Percentiles rank a stretch among this genome's conserved stretches.
Evolutionary conservation across 805 yeast species (phyloP).

Genomic region (Kluyveromyces starmeri): DNA sequence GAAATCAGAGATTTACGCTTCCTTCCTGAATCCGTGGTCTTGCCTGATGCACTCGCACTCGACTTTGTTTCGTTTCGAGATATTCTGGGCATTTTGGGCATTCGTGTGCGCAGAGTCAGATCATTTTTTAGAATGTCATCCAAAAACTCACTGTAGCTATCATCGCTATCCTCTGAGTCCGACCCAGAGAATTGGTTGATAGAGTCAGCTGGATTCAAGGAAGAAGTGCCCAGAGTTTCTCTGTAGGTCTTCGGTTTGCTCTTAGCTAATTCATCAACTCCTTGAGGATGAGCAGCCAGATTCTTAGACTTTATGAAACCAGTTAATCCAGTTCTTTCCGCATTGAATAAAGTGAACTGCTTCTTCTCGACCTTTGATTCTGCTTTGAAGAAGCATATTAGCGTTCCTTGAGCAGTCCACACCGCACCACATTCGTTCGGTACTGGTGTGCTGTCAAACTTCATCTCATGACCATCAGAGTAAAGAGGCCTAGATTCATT

Average conservation of each 20-base stretch:
- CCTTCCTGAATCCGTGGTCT: constrained; percentile 19
- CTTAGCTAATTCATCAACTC: constrained; percentile 10
- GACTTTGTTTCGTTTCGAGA: constrained; percentile 21
- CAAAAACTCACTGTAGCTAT: constrained; percentile 60
- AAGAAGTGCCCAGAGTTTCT: constrained; percentile 19
- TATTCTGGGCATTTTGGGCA: constrained; percentile 38
- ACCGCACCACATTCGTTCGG: constrained; percentile 92
- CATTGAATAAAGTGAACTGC: constrained; percentile 26
- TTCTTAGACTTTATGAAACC: constrained; percentile 18
- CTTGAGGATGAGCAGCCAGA: constrained; percentile 5
- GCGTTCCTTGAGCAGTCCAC: constrained; percentile 72
- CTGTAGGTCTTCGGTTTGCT: constrained; percentile 28
- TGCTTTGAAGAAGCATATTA: constrained; percentile 75
- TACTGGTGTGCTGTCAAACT: constrained; percentile 74
- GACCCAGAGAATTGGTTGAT: constrained; percentile 16
- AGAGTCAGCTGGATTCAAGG: constrained; percentile 6
- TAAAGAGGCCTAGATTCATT: constrained; percentile 5
- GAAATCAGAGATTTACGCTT: constrained; percentile 47
- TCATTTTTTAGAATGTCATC: constrained; percentile 56
- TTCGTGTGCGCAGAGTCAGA: constrained; percentile 36
- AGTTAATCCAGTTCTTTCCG: constrained; percentile 18
- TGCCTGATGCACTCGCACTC: constrained; percentile 17
- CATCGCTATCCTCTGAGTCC: constrained; percentile 36
- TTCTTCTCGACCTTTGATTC: constrained; percentile 35
- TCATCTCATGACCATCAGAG: constrained; percentile 13